phyloP scores from a whole-genome alignment of 306 rosid genomes.

The Albizia julibrissin region DNA sequence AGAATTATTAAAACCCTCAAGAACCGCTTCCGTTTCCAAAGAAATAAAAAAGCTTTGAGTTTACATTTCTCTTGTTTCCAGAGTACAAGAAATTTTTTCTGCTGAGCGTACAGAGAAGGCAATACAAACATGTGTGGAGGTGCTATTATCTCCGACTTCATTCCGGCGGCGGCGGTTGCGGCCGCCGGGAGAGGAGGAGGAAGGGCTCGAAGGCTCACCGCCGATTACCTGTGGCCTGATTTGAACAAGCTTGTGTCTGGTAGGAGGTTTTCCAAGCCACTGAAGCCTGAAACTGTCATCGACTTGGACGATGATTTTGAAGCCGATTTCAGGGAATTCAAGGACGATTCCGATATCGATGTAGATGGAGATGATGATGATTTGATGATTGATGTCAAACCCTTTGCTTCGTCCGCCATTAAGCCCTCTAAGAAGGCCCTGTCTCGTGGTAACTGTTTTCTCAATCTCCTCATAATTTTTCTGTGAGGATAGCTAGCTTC shows the following conservation, averaged over 20 bases:
- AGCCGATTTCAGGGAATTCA: conserved; percentile 79
- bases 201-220: conserved; percentile 50
- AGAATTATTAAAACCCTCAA: conserved; percentile 18
- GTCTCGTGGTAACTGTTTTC: conserved; percentile 48
- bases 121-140: conserved; percentile 81
- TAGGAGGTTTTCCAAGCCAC: conserved; percentile 44
- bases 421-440: conserved; percentile 34
- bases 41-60: neutral
- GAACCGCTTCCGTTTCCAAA: neutral
- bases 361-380: conserved; percentile 48
- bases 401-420: conserved; percentile 44
- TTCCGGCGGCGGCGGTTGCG: conserved; percentile 40
- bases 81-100: conserved; percentile 27
- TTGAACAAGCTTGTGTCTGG: conserved; percentile 48
- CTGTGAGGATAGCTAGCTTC: neutral
- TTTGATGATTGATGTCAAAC: conserved; percentile 47
- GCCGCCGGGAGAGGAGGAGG: neutral
- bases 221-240: conserved; percentile 72
- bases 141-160: conserved; percentile 92
- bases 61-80: neutral
- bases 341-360: conserved; percentile 83
- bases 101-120: neutral
- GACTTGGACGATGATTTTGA: conserved; percentile 75
- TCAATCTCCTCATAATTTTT: neutral
- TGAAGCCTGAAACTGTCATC: conserved; percentile 32